These are phyloP conservation scores for Jatropha curcas DNA, from an alignment of 345 rosid genomes.

Conservation along the genomic window DNA sequence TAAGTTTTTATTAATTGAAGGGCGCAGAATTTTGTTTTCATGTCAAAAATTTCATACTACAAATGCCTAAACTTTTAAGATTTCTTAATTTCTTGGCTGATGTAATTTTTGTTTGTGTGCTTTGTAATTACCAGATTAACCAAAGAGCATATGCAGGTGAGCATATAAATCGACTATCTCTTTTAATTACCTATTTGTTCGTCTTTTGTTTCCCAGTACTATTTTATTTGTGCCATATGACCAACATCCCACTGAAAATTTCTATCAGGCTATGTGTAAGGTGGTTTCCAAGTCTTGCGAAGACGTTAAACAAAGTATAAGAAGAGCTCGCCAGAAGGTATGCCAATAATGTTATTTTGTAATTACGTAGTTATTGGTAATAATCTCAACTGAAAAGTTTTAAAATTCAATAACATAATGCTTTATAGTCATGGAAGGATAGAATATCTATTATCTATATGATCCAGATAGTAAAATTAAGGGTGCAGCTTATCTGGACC, in stretches of 20 bases:
- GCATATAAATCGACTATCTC: slow-evolving; percentile 9
- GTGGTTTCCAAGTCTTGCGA: slow-evolving; percentile 83
- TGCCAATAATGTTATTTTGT: neutral
- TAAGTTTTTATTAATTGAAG: neutral
- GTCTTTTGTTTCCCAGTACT: neutral
- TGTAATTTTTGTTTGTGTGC: slow-evolving; percentile 1
- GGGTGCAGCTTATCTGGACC: neutral
- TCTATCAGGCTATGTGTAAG: slow-evolving; percentile 77
- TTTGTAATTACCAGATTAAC: slow-evolving; percentile 62
- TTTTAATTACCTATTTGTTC: neutral
- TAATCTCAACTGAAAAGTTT: neutral
- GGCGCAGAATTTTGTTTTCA: neutral
- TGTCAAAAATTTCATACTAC: neutral
- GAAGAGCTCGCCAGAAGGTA: slow-evolving; percentile 96
- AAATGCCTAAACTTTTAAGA: neutral
- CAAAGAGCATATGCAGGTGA: slow-evolving; percentile 88
- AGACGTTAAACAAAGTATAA: slow-evolving; percentile 86
- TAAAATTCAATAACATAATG: neutral
- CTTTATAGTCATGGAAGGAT: neutral
- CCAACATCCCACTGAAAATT: neutral
- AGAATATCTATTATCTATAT: neutral
- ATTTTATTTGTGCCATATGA: slow-evolving; percentile 3
- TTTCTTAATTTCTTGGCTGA: slow-evolving; percentile 19
- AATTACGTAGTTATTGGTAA: neutral
- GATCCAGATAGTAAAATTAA: neutral